These are phyloP conservation scores for Leptomonas seymouri DNA, from an alignment of 208 protist genomes.

Conservation along the genomic window DNA sequence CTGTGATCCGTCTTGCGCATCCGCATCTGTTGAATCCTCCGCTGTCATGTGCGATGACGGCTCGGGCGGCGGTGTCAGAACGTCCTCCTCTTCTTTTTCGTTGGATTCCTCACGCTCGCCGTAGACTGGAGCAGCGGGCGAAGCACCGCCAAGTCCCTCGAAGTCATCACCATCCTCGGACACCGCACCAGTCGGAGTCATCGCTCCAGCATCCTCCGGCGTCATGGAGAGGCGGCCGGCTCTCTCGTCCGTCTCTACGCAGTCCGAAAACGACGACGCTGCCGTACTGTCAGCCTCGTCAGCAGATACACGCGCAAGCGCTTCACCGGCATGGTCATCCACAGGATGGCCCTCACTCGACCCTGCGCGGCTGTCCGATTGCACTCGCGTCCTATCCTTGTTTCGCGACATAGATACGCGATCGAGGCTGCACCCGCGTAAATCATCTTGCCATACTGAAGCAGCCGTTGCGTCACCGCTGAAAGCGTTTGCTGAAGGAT, in stretches of 20 bases:
- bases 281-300: conserved; percentile 13
- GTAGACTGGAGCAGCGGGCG: background rate
- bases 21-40: background rate
- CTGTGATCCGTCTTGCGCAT: background rate
- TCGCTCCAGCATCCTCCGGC: background rate
- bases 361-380: background rate
- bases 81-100: background rate
- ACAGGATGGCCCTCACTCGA: background rate
- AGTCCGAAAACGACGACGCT: conserved; percentile 16
- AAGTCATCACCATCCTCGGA: background rate
- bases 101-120: background rate
- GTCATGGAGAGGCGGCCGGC: background rate
- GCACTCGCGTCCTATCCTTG: background rate
- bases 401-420: background rate
- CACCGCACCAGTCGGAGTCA: background rate
- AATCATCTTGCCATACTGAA: background rate
- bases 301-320: conserved; percentile 4
- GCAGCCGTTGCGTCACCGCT: background rate
- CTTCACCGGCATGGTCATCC: background rate
- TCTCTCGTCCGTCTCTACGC: conserved; percentile 7
- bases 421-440: background rate
- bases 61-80: background rate
- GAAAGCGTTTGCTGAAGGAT: background rate
- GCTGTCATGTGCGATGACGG: background rate
- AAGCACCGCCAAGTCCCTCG: background rate